phyloP scores from a whole-genome alignment of 352 stramenopile species.

The Thalassiosira hispida region DNA sequence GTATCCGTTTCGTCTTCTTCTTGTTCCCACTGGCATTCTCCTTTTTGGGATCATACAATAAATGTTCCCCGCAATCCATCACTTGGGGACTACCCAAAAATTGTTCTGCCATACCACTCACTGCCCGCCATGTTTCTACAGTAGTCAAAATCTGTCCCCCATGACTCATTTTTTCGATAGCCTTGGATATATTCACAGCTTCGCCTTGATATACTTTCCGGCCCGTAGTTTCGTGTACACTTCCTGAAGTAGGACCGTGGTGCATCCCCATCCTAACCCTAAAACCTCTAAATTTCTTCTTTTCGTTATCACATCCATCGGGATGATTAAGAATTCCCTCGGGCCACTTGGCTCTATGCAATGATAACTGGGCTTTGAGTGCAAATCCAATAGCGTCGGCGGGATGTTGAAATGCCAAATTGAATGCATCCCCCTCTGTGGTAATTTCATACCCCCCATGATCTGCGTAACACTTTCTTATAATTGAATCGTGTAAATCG shows the following conservation, averaged over 20 bases:
- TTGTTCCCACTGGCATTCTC: not conserved
- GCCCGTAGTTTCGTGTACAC: slow-evolving; percentile 43
- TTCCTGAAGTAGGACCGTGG: slow-evolving; percentile 34
- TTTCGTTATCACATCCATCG: slow-evolving; percentile 35
- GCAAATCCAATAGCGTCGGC: slow-evolving; percentile 51
- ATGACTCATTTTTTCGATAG: slow-evolving; percentile 52
- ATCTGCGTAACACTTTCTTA: slow-evolving; percentile 40
- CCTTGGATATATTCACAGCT: slow-evolving; percentile 47
- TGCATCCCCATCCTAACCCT: slow-evolving; percentile 56
- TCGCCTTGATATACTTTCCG: slow-evolving; percentile 45
- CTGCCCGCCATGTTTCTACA: slow-evolving; percentile 47
- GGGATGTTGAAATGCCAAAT: slow-evolving; percentile 57
- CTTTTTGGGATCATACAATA: slow-evolving; percentile 45
- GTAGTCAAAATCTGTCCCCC: slow-evolving; percentile 59
- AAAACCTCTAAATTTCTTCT: slow-evolving; percentile 54
- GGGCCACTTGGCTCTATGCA: slow-evolving; percentile 47
- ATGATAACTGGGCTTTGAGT: slow-evolving; percentile 32
- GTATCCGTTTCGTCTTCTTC: slow-evolving; percentile 5
- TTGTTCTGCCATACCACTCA: slow-evolving; percentile 51
- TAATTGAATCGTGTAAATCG: slow-evolving; percentile 55
- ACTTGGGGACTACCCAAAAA: slow-evolving; percentile 51
- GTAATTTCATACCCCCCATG: slow-evolving; percentile 57
- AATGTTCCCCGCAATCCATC: slow-evolving; percentile 51
- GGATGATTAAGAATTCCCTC: slow-evolving; percentile 38
- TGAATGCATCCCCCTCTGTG: slow-evolving; percentile 56